Conservation (phyloP, 345 rosid species). For the Melastoma malabathricum region DNA sequence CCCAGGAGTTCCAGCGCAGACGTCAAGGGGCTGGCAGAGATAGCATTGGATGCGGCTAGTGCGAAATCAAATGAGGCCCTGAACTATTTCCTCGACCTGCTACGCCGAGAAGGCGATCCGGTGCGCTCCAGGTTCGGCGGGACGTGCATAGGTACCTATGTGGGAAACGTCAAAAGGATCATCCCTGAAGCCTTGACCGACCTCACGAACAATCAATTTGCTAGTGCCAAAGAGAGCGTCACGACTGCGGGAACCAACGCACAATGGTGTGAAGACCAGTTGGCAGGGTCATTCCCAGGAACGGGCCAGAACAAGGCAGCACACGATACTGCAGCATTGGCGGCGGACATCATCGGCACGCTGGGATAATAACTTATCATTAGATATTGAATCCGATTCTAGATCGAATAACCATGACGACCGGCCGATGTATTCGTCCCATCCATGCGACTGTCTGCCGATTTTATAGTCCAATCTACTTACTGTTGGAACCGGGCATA, state of each 20-base stretch:
- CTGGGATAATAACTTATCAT: not conserved
- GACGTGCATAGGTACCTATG: slow-evolving; percentile 4
- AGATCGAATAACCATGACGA: too few relatives aligned
- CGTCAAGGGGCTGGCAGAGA: not conserved
- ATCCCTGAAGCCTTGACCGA: not conserved
- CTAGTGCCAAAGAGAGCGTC: not conserved
- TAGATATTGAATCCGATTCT: too few relatives aligned
- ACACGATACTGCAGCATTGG: slow-evolving; percentile 1
- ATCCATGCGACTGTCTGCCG: too few relatives aligned
- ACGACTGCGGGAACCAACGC: slow-evolving; percentile 2
- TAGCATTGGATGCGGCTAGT: not conserved
- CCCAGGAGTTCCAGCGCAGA: slow-evolving; percentile 1
- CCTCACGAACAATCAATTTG: not conserved
- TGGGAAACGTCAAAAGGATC: not conserved
- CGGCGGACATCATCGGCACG: slow-evolving; percentile 1
- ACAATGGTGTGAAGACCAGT: not conserved
- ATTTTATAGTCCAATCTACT: too few relatives aligned
- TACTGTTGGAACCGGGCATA: too few relatives aligned
- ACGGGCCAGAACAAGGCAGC: not conserved
- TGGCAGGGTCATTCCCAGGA: not conserved
- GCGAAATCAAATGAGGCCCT: slow-evolving; percentile 1
- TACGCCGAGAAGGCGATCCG: not conserved
- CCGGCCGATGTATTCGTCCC: too few relatives aligned
- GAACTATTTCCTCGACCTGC: not conserved
- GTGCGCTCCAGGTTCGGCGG: not conserved